Base-by-base conservation (phyloP, 2,329 filamentous ascomycete species). In the Aplosporella prunicola region DNA sequence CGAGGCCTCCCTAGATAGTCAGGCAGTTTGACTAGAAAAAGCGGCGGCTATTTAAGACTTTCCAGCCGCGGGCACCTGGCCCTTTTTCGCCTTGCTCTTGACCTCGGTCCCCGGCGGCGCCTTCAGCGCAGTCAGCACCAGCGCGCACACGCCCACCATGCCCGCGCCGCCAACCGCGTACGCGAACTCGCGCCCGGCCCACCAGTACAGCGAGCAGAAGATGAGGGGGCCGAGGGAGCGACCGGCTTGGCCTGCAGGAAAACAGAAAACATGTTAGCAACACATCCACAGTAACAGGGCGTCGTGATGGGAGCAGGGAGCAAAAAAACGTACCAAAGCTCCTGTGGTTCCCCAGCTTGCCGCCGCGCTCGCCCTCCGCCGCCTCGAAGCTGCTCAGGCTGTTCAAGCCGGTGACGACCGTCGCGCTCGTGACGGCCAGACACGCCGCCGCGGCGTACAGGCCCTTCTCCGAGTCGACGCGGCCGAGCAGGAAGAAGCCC, bases 201-300 rank as follows among this genome's bases (percentile, higher is more conserved):
- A 98, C 91, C 91, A 98, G 64, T 98, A 98, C 39, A 98, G 68
- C 32, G 85, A 86, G 44, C 91, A 96, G 56, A 98, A 98, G 23
- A 93, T 63, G 4, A 98, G 59, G 0, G 91, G 91, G 0, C 91
- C 91, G 9, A 93, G 60, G 0, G 88, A 86, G 22, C 91, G 74
- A 3, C 91, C 91, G 4, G 88, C 72, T 67, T 98, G 91, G 5
- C 91, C 89, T 78, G 70, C 26, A 5, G 3, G 23, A 15, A 16
- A 20, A 8, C 22, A 24, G 22, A 8, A 8, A 15, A 5, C 13
- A 20, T 9, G 27, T 40, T 22, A 35, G 32, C 16, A 17, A 22
- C 7, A n/a, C 20, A 17, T 5, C 7, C 15, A 27, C 29, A 34
- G 55, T 43, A 56, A 49, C 24, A 17, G 5, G 78, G 48, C 72